These are phyloP conservation scores for Penicillium soppii DNA, from an alignment of 495 filamentous ascomycete species.

Conservation along the genomic window DNA sequence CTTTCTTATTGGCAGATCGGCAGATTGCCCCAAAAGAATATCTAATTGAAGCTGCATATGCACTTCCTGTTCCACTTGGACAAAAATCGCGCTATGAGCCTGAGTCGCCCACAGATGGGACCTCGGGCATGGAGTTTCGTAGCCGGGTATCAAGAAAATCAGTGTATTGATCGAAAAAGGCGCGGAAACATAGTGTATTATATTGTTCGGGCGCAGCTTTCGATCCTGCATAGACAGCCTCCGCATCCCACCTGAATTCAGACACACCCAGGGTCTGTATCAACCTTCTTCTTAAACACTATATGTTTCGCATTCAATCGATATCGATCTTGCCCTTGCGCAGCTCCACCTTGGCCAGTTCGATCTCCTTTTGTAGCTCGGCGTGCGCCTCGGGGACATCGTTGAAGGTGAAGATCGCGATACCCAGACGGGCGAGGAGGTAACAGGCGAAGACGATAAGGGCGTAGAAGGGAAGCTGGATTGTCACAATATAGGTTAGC, in stretches of 20 bases:
- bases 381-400: constrained; percentile 89
- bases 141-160: constrained; percentile 24
- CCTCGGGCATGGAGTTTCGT: background rate
- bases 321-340: constrained; percentile 50
- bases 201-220: background rate
- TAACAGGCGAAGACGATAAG: constrained; percentile 92
- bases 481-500: background rate
- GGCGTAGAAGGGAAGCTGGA: constrained; percentile 86
- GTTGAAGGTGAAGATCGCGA: constrained; percentile 92
- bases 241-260: background rate
- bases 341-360: constrained; percentile 50
- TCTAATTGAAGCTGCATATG: background rate
- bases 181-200: constrained; percentile 3
- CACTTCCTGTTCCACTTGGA: background rate
- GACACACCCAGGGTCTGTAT: background rate
- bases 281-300: no score
- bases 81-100: no score
- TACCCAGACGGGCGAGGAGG: constrained; percentile 86
- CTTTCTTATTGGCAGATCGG: constrained; percentile 4
- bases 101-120: no score
- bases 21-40: background rate
- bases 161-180: constrained; percentile 15
- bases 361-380: constrained; percentile 74
- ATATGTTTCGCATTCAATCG: constrained; percentile 31
- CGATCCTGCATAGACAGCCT: background rate